Conservation (phyloP, 2,329 filamentous ascomycete genomes). For the Trichoderma sp. region DNA sequence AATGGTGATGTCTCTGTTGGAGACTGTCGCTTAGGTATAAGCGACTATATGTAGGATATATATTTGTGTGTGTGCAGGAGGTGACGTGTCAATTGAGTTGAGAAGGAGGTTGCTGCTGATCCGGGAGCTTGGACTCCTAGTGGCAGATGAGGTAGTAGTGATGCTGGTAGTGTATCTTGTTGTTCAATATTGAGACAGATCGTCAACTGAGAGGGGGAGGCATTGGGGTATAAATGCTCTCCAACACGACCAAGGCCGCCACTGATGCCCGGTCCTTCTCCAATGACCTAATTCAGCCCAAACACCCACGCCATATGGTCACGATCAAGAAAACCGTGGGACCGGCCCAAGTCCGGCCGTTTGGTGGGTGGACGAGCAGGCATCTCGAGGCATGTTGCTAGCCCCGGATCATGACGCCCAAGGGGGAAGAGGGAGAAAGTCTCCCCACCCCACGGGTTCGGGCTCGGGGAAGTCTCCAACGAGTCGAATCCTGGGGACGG, state of each 20-base stretch:
- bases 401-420: not conserved
- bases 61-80: not conserved
- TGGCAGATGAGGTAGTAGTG: not conserved
- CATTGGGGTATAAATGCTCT: slow-evolving; percentile 16
- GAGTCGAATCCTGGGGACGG: not conserved
- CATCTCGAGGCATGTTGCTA: not conserved
- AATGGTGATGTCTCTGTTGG: not conserved
- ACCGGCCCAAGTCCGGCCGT: slow-evolving; percentile 17
- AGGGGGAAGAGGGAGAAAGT: not conserved
- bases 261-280: not conserved
- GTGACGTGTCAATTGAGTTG: not conserved
- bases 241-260: not conserved
- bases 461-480: slow-evolving; percentile 13
- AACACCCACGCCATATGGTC: slow-evolving; percentile 8
- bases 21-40: not conserved
- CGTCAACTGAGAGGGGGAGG: not conserved
- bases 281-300: slow-evolving; percentile 10
- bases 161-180: not conserved
- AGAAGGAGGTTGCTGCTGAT: not conserved
- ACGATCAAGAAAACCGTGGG: slow-evolving; percentile 11
- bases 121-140: not conserved
- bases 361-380: slow-evolving; percentile 10
- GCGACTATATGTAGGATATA: not conserved
- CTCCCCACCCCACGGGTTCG: slow-evolving; percentile 12
- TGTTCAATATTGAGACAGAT: not conserved